phyloP scores from a whole-genome alignment of 768 basidiomycete genomes.

The Boletus rubescentipes region DNA sequence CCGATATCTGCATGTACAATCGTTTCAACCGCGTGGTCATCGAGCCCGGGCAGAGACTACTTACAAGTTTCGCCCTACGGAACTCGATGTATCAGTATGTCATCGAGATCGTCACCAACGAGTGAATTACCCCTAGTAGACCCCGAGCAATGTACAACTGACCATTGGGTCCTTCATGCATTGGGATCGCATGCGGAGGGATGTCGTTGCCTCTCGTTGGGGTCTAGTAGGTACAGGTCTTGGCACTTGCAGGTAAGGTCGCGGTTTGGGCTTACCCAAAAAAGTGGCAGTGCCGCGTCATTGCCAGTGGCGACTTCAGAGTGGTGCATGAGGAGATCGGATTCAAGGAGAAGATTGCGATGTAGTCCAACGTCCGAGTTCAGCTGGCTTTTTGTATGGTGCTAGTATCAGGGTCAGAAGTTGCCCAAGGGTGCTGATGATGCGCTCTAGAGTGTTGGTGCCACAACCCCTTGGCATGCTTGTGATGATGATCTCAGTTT shows the following conservation, averaged over 20 bases:
- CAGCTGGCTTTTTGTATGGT: no score
- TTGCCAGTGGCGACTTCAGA: neutral
- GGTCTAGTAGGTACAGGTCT: conserved; percentile 6
- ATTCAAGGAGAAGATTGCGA: no score
- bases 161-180: conserved; percentile 1
- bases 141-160: conserved; percentile 22
- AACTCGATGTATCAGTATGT: conserved; percentile 1
- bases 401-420: no score
- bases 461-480: no score
- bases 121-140: conserved; percentile 10
- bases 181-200: conserved; percentile 20
- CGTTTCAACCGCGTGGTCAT: neutral
- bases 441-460: no score
- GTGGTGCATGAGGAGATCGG: conserved; percentile 2
- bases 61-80: conserved; percentile 21
- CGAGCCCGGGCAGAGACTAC: neutral
- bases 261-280: conserved; percentile 14
- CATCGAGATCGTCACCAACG: neutral
- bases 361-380: no score
- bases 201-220: conserved; percentile 18
- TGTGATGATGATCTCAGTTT: no score
- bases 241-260: no score
- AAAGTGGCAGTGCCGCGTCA: conserved; percentile 7
- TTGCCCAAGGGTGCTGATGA: no score
- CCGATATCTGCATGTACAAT: conserved; percentile 14